Evolutionary conservation across 2,329 filamentous ascomycete genomes (phyloP).

Genomic region (Myriangium duriaei): DNA sequence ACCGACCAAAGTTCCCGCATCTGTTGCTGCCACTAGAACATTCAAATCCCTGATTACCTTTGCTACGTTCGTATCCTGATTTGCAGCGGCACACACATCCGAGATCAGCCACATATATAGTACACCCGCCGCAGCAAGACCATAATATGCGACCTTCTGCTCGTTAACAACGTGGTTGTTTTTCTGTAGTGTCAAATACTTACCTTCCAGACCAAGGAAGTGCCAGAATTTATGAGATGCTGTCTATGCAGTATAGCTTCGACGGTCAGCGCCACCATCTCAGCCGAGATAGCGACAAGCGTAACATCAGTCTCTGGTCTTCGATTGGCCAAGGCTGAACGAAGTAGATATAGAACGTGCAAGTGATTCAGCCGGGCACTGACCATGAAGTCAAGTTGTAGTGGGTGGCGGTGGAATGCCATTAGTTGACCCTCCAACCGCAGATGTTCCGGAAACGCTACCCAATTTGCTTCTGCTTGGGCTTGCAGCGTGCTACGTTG

Average conservation of each 20-base stretch:
- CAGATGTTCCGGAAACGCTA: constrained; percentile 18
- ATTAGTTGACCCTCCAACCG: constrained; percentile 13
- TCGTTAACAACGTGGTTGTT: too few relatives aligned
- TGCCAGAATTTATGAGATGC: constrained; percentile 24
- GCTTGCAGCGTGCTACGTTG: too few relatives aligned
- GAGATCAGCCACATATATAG: constrained; percentile 20
- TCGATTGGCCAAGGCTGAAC: constrained; percentile 15
- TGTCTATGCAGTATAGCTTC: constrained; percentile 21
- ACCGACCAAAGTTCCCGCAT: constrained; percentile 19
- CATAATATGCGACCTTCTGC: constrained; percentile 23
- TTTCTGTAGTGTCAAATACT: too few relatives aligned
- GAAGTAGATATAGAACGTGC: constrained; percentile 23
- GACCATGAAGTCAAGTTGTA: constrained; percentile 23
- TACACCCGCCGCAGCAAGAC: constrained; percentile 25
- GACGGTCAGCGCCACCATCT: constrained; percentile 21
- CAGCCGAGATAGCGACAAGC: constrained; percentile 17
- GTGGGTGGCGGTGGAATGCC: constrained; percentile 12
- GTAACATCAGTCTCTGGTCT: constrained; percentile 16
- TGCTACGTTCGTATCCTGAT: constrained; percentile 7
- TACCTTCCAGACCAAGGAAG: constrained; percentile 23
- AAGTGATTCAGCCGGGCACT: constrained; percentile 23
- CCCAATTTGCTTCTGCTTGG: constrained; percentile 18
- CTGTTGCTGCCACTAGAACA: constrained; percentile 22
- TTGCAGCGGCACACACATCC: constrained; percentile 10
- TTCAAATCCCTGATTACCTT: constrained; percentile 21